Base-by-base conservation (phyloP, 805 yeast species). In the Saccharomycopsis fermentans region DNA sequence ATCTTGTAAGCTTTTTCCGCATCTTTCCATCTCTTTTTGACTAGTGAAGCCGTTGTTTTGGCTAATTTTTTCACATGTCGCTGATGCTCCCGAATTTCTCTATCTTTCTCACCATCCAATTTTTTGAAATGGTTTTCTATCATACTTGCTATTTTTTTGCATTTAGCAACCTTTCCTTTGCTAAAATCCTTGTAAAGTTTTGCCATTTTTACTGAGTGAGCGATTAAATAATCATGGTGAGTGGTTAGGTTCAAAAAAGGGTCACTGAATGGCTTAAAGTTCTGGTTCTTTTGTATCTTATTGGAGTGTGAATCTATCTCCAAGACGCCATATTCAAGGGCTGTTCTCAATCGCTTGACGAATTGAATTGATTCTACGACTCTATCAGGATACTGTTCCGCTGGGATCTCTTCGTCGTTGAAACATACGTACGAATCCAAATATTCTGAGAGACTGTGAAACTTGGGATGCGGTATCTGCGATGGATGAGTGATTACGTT, bases 91-190 rank as follows among this genome's bases (percentile, higher is more conserved):
- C 84, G 84, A 24, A 79, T 78, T 59, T 82, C 81, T 59, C 96
- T 80, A 64, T 92, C 98, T 63, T 87, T 89, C 51, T 95, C 96
- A 59, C 96, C 96, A 0, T 86, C 83, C 54, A 87, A 78, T 68
- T 91, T 84, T 64, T 86, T 87, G 75, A 90, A 92, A 73, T 94
- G 91, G 54, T 78, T 82, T 62, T 92, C 97, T 21, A 94, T 75
- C 87, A 90, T 87, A 52, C 77, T 83, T 0, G 97, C 85, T 5
- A 90, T 79, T 63, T 82, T 87, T 65, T 82, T 81, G 1, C 89
- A 82, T 63, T 83, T 77, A n/a, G 84, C 79, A 16, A 82, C 79
- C 62, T 86, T 87, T 27, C 80, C 78, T 59, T 76, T 81, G 58
- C 87, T 77, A 58, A 80, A 77, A 61, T 85, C 91, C 55, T 79